Evolutionary conservation across 306 rosid genomes (phyloP).

Genomic region (Begonia loranthoides): DNA sequence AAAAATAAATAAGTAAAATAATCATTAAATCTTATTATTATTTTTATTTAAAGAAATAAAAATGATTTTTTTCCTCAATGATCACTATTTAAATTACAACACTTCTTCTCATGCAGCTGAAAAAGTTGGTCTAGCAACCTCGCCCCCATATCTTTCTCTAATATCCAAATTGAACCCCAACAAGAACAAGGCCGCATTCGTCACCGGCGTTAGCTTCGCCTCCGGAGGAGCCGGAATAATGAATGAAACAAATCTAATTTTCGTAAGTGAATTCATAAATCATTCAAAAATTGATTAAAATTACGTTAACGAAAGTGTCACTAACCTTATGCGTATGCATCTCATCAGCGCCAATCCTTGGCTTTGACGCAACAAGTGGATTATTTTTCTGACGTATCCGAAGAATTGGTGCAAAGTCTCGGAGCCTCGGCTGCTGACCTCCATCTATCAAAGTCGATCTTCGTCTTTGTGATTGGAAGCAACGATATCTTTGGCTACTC

Average conservation of each 20-base stretch:
- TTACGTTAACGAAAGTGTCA: not conserved
- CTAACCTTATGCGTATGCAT: not conserved
- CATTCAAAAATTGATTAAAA: not conserved
- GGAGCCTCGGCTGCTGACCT: slow-evolving; percentile 21
- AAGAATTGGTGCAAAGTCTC: slow-evolving; percentile 17
- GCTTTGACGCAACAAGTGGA: slow-evolving; percentile 41
- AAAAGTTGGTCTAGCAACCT: not conserved
- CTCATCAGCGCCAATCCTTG: slow-evolving; percentile 27
- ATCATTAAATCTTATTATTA: too few relatives aligned
- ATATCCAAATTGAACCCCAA: slow-evolving; percentile 13
- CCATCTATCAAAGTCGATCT: slow-evolving; percentile 48
- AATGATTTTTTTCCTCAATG: too few relatives aligned
- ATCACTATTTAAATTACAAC: too few relatives aligned
- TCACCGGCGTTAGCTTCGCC: slow-evolving; percentile 68
- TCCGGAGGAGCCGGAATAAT: slow-evolving; percentile 89
- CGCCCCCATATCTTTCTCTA: slow-evolving; percentile 61
- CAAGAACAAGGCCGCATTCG: slow-evolving; percentile 14
- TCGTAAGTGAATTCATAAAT: slow-evolving; percentile 27
- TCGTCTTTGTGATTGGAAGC: slow-evolving; percentile 56
- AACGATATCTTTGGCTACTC: slow-evolving; percentile 58
- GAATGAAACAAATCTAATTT: slow-evolving; percentile 29
- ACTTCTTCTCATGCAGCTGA: not conserved
- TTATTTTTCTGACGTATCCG: slow-evolving; percentile 21
- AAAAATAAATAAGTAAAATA: too few relatives aligned
- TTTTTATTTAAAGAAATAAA: too few relatives aligned